Conservation (phyloP, 345 rosid genomes). For the Hibiscus tridactylites region DNA sequence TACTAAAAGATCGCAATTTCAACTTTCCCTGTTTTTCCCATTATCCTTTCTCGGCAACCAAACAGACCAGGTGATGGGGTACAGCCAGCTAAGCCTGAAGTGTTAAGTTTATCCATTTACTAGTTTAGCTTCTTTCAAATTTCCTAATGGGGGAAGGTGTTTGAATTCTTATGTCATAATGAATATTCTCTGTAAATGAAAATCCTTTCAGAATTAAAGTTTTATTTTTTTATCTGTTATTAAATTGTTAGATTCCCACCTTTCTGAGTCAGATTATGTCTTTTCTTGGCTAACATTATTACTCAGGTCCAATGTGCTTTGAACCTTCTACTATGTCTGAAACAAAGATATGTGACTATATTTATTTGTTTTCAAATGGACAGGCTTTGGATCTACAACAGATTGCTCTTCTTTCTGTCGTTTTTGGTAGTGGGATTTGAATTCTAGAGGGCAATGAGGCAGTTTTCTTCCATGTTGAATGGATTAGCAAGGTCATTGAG, state of each 20-base stretch:
- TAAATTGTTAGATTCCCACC: constrained; percentile 25
- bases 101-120: constrained; percentile 4
- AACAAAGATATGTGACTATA: constrained; percentile 16
- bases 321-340: constrained; percentile 22
- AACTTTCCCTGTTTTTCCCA: background rate
- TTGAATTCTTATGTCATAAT: constrained; percentile 35
- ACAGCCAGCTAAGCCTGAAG: constrained; percentile 9
- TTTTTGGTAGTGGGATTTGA: constrained; percentile 4
- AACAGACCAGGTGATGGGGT: constrained; percentile 11
- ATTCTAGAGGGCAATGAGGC: constrained; percentile 41
- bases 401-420: too few species aligned
- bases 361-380: background rate
- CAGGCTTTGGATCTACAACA: constrained; percentile 23
- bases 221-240: constrained; percentile 21
- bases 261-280: constrained; percentile 39
- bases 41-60: constrained; percentile 19
- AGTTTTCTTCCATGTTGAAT: constrained; percentile 74
- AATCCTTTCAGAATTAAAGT: constrained; percentile 21
- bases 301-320: constrained; percentile 16
- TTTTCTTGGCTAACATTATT: constrained; percentile 14
- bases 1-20: background rate
- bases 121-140: constrained; percentile 13
- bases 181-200: constrained; percentile 25
- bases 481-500: constrained; percentile 63
- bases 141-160: constrained; percentile 8